Percentiles rank a stretch among this genome's conserved stretches.
Conservation (phyloP, 2,329 filamentous ascomycete species). For the Dactylella cylindrospora region DNA sequence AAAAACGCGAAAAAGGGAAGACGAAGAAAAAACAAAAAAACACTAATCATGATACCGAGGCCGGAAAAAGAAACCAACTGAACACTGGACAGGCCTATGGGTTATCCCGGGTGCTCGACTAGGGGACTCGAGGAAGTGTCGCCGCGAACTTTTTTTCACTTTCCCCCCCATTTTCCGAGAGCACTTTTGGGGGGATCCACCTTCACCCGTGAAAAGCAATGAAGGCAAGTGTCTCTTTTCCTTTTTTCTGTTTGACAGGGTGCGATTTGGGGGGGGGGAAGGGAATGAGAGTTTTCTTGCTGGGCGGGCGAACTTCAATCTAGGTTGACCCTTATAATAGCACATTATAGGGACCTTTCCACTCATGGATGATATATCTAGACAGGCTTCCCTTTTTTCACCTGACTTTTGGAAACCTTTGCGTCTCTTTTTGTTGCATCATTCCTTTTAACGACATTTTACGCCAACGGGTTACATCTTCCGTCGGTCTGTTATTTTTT, state of each 20-base stretch:
- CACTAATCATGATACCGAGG: conserved; percentile 8
- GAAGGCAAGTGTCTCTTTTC: too few species aligned
- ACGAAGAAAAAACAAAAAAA: conserved; percentile 36
- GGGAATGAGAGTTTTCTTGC: conserved; percentile 1
- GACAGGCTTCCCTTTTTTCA: conserved; percentile 43
- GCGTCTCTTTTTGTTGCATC: conserved; percentile 28
- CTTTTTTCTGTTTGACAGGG: conserved; percentile 44
- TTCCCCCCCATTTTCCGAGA: conserved; percentile 38
- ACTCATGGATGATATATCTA: conserved; percentile 45
- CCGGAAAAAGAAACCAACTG: background rate
- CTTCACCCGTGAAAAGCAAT: conserved; percentile 36
- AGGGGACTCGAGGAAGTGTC: conserved; percentile 30
- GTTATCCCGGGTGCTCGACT: conserved; percentile 25
- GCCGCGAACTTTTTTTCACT: conserved; percentile 33
- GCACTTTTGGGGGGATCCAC: conserved; percentile 31
- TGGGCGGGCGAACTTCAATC: conserved; percentile 35
- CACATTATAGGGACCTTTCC: conserved; percentile 17
- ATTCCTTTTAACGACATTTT: conserved; percentile 43
- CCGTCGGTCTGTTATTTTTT: conserved; percentile 26
- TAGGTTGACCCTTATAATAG: conserved; percentile 44
- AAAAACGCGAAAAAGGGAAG: conserved; percentile 28
- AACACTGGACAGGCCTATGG: background rate
- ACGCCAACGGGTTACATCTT: conserved; percentile 31
- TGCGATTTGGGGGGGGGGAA: conserved; percentile 35
- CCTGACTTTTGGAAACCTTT: conserved; percentile 43